Evolutionary conservation across 371 early-diverging fungal species (phyloP), one percentile per base, ranked within the genome.

Genomic region (Rhizopus arrhizus): DNA sequence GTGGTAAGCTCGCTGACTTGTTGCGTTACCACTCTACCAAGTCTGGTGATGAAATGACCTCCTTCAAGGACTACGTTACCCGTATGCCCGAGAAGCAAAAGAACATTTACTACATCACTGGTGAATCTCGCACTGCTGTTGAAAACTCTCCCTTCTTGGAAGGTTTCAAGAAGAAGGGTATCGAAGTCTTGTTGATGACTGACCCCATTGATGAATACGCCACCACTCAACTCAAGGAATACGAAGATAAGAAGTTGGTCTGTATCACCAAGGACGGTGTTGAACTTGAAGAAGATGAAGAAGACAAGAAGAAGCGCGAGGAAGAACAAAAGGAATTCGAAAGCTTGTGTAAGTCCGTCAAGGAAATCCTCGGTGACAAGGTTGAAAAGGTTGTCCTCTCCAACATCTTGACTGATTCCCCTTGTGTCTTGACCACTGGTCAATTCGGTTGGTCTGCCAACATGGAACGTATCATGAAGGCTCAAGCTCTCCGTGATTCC

Each of bases 391-490:
- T 98, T 29, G 79, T 88, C 38, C 81, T 97, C 69, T 96, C 97
- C 69, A 88, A 91, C 88, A 91, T 96, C 79, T 90, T 98, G 74
- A 84, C 87, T 70, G 91, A 94, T 78, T 95, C 95, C 42, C 99
- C 99, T 32, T 97, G 97, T 81, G 95, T 96, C 52, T 87, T 99
- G 62, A 94, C 96, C 70, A 96, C 99, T 53, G 95, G 96, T 62
- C 96, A 97, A 77, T 97, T 93, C 72, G 98, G 98, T 59, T 96
- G 98, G 96, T 94, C 98, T 38, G 96, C 96, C 74, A 97, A 97
- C 91, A 97, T 97, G 97, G 99, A 99, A 83, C 93, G 96, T 83
- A 98, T 99, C 90, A 98, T 99, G 96, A 96, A 93, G 87, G 95
- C 98, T 47, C 99, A 99, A 85, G 97, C 99, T 43, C 90, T 96